A percentile compares a stretch with the other conserved stretches of the same genome.
Evolutionary conservation across 1,139 yeast species (phyloP).

Genomic region (Hyphopichia wangnamkhiaoensis): DNA sequence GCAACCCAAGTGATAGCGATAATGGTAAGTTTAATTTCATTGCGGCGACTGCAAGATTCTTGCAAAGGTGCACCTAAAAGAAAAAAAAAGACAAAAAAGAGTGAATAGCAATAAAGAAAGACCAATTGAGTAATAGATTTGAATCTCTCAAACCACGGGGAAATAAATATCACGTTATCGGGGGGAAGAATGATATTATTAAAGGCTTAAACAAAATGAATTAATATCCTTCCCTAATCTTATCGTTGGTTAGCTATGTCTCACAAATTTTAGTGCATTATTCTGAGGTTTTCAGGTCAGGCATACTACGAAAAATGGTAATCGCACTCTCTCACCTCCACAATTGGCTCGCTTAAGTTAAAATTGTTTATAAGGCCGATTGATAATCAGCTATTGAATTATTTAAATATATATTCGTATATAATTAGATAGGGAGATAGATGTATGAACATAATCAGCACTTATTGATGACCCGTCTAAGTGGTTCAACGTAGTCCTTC

Average conservation of each 20-base stretch:
- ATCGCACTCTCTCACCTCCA: background rate
- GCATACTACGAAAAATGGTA: background rate
- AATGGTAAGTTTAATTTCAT: background rate
- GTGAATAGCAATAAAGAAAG: too few relatives aligned
- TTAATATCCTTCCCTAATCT: background rate
- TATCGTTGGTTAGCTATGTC: background rate
- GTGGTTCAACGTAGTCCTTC: conserved; percentile 64
- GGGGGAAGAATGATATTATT: too few relatives aligned
- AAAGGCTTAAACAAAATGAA: too few relatives aligned
- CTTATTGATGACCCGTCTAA: conserved; percentile 44
- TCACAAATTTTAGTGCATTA: background rate
- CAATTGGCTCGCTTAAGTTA: background rate
- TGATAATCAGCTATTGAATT: background rate
- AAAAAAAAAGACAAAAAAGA: too few relatives aligned
- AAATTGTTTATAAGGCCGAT: background rate
- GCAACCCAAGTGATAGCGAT: background rate
- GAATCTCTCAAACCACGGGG: too few relatives aligned
- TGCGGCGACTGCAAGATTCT: background rate
- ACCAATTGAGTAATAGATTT: too few relatives aligned
- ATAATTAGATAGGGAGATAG: background rate
- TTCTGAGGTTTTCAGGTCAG: background rate
- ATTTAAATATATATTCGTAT: background rate
- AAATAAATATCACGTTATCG: too few relatives aligned
- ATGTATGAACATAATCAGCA: background rate
- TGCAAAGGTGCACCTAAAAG: background rate